Percentiles rank a stretch among this genome's conserved stretches.
Conservation (phyloP, 768 basidiomycete genomes). For the Amanita muscaria region DNA sequence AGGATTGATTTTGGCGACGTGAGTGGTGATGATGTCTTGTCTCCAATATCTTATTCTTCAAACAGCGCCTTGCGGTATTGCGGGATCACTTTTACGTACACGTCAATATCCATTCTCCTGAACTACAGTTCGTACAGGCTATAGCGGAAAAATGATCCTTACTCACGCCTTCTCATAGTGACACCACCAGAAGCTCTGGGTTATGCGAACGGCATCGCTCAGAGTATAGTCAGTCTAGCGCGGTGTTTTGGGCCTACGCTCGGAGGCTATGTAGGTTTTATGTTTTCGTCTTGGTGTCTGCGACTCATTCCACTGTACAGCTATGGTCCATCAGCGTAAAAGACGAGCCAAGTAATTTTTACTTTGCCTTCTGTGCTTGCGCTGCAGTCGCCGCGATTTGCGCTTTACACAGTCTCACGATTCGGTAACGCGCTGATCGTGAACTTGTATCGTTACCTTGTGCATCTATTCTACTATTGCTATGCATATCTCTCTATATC, state of each 20-base stretch:
- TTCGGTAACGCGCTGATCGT: slow-evolving; percentile 36
- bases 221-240: slow-evolving; percentile 90
- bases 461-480: slow-evolving; percentile 4
- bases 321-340: slow-evolving; percentile 69
- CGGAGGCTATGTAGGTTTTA: slow-evolving; percentile 63
- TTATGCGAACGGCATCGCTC: slow-evolving; percentile 91
- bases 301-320: slow-evolving; percentile 25
- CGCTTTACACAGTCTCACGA: slow-evolving; percentile 65
- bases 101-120: slow-evolving; percentile 79
- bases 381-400: slow-evolving; percentile 51
- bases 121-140: slow-evolving; percentile 58
- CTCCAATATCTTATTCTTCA: slow-evolving; percentile 5
- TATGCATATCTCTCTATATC: background rate
- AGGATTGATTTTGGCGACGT: slow-evolving; percentile 5
- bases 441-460: slow-evolving; percentile 2
- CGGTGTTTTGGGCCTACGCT: slow-evolving; percentile 84
- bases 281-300: slow-evolving; percentile 5
- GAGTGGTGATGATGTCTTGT: slow-evolving; percentile 7
- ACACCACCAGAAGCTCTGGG: slow-evolving; percentile 85
- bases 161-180: slow-evolving; percentile 39
- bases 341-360: slow-evolving; percentile 61
- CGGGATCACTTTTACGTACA: slow-evolving; percentile 84
- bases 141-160: background rate
- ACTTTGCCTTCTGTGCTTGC: slow-evolving; percentile 66
- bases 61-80: slow-evolving; percentile 79